Percentiles rank a stretch among this genome's conserved stretches.
These are phyloP conservation scores for Oropetium thomaeum DNA, from an alignment of 176 grass and related monocot genomes.

Conservation along the genomic window DNA sequence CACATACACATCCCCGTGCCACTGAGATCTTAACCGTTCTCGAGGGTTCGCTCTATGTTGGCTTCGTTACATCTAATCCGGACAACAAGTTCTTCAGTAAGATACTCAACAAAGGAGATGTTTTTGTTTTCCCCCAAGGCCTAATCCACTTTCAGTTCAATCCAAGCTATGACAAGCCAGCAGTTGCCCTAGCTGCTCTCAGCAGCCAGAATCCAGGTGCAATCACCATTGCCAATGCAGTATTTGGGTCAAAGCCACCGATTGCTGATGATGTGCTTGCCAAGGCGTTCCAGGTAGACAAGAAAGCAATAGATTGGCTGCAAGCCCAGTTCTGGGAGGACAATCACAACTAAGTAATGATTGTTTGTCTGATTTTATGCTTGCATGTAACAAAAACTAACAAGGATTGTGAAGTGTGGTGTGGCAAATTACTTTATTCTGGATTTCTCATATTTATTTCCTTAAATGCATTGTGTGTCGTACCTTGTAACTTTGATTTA, in stretches of 20 bases:
- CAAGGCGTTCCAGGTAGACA: slow-evolving; percentile 39
- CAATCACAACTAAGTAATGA: slow-evolving; percentile 22
- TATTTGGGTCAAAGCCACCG: slow-evolving; percentile 34
- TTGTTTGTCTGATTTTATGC: neutral
- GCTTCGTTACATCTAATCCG: slow-evolving; percentile 29
- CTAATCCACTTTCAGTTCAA: slow-evolving; percentile 46
- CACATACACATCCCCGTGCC: slow-evolving; percentile 25
- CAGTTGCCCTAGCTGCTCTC: neutral
- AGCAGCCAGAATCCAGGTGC: slow-evolving; percentile 41
- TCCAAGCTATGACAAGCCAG: neutral
- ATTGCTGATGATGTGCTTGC: slow-evolving; percentile 42
- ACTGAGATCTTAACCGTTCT: slow-evolving; percentile 22
- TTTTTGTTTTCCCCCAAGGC: slow-evolving; percentile 38
- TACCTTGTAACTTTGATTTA: no score
- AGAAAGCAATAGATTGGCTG: slow-evolving; percentile 30
- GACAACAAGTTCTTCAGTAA: slow-evolving; percentile 26
- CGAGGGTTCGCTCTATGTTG: slow-evolving; percentile 26
- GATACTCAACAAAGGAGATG: slow-evolving; percentile 34
- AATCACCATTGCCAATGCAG: slow-evolving; percentile 39
- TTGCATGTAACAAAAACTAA: neutral
- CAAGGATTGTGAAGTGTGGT: no score
- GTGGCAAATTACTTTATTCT: no score
- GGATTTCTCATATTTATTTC: no score
- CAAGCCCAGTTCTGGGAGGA: slow-evolving; percentile 42
- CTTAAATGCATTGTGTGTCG: no score